phyloP scores from a whole-genome alignment of 306 rosid species.

The Lotus japonicus region DNA sequence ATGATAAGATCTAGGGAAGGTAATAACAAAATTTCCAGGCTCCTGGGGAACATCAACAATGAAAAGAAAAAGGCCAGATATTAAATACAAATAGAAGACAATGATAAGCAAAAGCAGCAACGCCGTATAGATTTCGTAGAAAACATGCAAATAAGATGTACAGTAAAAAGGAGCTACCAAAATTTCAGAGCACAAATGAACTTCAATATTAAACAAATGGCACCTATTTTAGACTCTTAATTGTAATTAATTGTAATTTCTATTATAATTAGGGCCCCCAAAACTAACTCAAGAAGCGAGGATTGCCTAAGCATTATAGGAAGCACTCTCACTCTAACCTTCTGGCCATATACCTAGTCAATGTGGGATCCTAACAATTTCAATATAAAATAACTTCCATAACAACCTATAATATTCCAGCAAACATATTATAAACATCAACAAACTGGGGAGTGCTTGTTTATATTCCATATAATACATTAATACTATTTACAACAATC shows the following conservation, averaged over 20 bases:
- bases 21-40: constrained; percentile 95
- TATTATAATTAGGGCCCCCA: no score
- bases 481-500: constrained; percentile 3
- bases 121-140: constrained; percentile 11
- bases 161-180: not conserved
- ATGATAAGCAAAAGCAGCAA: constrained; percentile 3
- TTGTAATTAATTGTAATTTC: no score
- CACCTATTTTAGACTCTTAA: not conserved
- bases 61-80: constrained; percentile 14
- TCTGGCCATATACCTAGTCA: no score
- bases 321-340: no score
- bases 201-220: not conserved
- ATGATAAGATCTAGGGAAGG: constrained; percentile 94
- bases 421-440: not conserved
- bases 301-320: no score
- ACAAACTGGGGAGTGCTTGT: constrained; percentile 6
- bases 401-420: not conserved
- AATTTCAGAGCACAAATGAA: not conserved
- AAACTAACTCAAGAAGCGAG: no score
- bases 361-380: not conserved
- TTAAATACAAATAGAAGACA: constrained; percentile 5
- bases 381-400: constrained; percentile 7
- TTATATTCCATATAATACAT: not conserved
- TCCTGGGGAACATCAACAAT: constrained; percentile 53
- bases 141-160: constrained; percentile 10